Base-by-base conservation (phyloP, 495 filamentous ascomycete species). In the Evernia prunastri region DNA sequence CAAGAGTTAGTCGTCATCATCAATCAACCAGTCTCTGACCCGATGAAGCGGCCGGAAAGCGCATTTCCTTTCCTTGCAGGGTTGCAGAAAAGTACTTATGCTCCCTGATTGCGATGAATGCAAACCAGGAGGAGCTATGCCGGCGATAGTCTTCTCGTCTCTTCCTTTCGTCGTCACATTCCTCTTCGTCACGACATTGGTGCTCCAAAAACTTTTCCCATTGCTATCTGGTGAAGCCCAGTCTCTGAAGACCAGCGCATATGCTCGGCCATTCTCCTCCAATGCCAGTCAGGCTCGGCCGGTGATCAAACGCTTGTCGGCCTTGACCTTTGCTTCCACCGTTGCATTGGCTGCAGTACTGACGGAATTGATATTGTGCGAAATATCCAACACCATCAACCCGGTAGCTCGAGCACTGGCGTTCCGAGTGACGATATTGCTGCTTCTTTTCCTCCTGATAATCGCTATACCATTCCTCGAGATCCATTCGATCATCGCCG, bases 291-390 rank as follows among this genome's bases (percentile, higher is more conserved):
- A 64, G 33, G 40, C 60, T 43, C 63, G 67, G 58, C 63, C 67
- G 25, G 64, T 40, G 8, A 62, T 67, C 43, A 76, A 81, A 58
- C 74, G 81, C 49, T 65, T 87, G 33, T 85, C 86, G 18, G 60
- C 67, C 25, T 69, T 80, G 31, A 84, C 86, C 31, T 92, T 92
- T 70, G 84, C 87, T 29, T 81, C 81, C 0, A 92, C 87, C 2
- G 79, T 92, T 49, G 90, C 85, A 27, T 80, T 92, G 39, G 83
- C 89, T 1, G 79, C 85, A 20, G 88, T 92, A 18, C 77, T 94
- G 18, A 88, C 82, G 18, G 87, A 90, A 73, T 71, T 92, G 56
- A 86, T 94, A 27, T 75, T 92, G 18, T 89, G 88, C 66, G 89
- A 94, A 72, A 88, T 94, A 58, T 84, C 86, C n/a, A 87, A 88